Percentiles rank a stretch among this genome's conserved stretches.
Conservation (phyloP, 352 stramenopile genomes). For the Phytophthora syringae region DNA sequence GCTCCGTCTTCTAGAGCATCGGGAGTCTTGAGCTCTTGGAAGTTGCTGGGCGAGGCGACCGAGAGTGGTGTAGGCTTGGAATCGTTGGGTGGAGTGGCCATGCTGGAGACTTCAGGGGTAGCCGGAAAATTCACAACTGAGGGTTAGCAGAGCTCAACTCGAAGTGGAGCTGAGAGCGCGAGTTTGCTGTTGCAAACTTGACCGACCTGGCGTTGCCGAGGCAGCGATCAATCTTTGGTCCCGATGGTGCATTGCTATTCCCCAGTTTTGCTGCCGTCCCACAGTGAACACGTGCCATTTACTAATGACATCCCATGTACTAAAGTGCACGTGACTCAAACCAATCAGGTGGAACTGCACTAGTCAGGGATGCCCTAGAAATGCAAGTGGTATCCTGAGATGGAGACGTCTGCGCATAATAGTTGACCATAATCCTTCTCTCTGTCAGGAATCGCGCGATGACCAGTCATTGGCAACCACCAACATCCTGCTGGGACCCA, state of each 20-base stretch:
- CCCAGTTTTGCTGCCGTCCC: constrained; percentile 29
- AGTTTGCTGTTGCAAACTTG: too few relatives aligned
- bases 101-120: constrained; percentile 13
- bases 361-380: constrained; percentile 12
- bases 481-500: too few relatives aligned
- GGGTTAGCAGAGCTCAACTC: not conserved
- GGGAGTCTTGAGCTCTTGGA: constrained; percentile 43
- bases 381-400: too few relatives aligned
- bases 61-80: constrained; percentile 13
- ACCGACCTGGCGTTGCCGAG: constrained; percentile 18
- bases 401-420: too few relatives aligned
- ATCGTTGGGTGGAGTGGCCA: constrained; percentile 14
- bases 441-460: constrained; percentile 26
- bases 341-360: constrained; percentile 28
- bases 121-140: constrained; percentile 28
- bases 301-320: constrained; percentile 33
- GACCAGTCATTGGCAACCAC: too few relatives aligned
- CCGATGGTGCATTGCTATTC: constrained; percentile 42
- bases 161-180: too few relatives aligned
- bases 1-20: constrained; percentile 42
- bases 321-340: constrained; percentile 32
- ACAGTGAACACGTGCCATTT: constrained; percentile 36
- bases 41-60: constrained; percentile 23
- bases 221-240: constrained; percentile 18
- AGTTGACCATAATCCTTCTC: too few relatives aligned